Percentiles rank a stretch among this genome's conserved stretches.
Evolutionary conservation across 345 rosid species (phyloP).

Genomic region (Capsella bursapastoris): DNA sequence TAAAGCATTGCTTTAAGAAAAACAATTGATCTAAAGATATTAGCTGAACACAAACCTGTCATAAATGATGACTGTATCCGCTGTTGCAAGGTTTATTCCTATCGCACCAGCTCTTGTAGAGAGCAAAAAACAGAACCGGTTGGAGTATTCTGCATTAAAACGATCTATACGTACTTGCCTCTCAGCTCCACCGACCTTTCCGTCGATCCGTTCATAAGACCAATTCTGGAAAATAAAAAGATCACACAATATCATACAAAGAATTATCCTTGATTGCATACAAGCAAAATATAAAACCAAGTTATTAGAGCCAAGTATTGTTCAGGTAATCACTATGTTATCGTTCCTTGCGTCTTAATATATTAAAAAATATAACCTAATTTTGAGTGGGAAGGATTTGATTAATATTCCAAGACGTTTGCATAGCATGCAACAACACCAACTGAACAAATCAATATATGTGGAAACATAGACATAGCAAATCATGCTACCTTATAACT

Average conservation of each 20-base stretch:
- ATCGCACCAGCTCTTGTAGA: constrained; percentile 95
- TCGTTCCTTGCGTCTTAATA: not conserved
- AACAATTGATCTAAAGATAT: not conserved
- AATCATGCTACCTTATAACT: constrained; percentile 54
- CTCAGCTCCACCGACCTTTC: constrained; percentile 87
- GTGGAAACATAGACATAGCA: not conserved
- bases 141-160: constrained; percentile 76
- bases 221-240: constrained; percentile 58
- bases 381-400: not conserved
- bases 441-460: not conserved
- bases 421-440: not conserved
- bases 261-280: not conserved
- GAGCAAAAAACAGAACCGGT: constrained; percentile 89
- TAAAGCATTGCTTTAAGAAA: not conserved
- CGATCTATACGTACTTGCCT: constrained; percentile 89
- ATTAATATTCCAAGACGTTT: not conserved
- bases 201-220: constrained; percentile 87
- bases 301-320: not conserved
- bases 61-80: constrained; percentile 91
- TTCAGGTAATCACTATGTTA: not conserved
- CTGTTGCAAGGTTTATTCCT: constrained; percentile 98
- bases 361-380: not conserved
- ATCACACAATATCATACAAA: not conserved
- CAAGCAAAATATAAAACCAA: not conserved
- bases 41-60: constrained; percentile 61